Evolutionary conservation across 2,329 filamentous ascomycete species (phyloP), one percentile per base, ranked within the genome.

Genomic region (Acrocalymma vagum): DNA sequence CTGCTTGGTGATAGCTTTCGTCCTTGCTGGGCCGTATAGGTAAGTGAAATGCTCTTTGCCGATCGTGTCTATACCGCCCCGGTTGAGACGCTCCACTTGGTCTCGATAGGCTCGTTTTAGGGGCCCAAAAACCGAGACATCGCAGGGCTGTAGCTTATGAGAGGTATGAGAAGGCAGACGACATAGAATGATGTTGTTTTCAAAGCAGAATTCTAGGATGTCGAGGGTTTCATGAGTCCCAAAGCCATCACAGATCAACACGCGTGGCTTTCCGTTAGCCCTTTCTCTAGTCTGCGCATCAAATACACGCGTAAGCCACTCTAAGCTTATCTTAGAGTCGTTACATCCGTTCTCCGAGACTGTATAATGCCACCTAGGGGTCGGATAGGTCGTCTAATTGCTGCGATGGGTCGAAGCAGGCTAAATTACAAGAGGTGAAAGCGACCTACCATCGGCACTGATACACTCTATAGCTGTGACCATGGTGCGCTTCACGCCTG

Each of bases 251-350:
- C n/a, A 18, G 22, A 27, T 37, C 14, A 71, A 52, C 3, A 70
- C 38, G 1, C 64, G 61, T 47, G 54, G 65, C 40, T 57, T 65
- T 6, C 52, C 22, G 16, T 66, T 51, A 39, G 63, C 67, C 35
- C 38, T 39, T 33, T 38, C 50, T 51, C 53, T 62, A 5, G 65
- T 72, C 45, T 65, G 24, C 9, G 61, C 63, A 47, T 72, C 46
- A 51, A 71, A 71, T 4, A 72, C 48, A 33, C 39, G 50, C 38
- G 47, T 63, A 11, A 71, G 44, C 67, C 53, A 72, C 41, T 71
- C 40, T 7, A 70, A 52, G 48, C 58, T 70, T 18, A 70, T 68
- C 15, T 62, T 52, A 8, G 56, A 66, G 42, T 70, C 42, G 24
- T 45, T 53, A 39, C 63, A 63, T 23, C 56, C 40, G 21, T 33